A percentile compares a stretch with the other conserved stretches of the same genome.
phyloP scores from a whole-genome alignment of 2,329 filamentous ascomycete genomes.

The Drechslerella stenobrocha region DNA sequence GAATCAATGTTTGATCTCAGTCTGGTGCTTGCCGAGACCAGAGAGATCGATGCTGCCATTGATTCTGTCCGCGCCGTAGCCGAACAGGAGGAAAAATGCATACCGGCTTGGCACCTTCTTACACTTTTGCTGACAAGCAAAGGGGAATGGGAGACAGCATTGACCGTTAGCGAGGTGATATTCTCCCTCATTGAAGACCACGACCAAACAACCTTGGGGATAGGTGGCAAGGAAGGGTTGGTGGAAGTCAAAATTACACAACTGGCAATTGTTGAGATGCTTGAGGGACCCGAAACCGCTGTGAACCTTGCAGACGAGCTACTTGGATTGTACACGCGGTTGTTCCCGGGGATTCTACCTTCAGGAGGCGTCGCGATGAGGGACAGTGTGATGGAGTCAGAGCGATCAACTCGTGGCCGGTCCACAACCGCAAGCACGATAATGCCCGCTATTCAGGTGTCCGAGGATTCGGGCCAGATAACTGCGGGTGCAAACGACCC shows the following conservation, averaged over 20 bases:
- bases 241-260: constrained; percentile 97
- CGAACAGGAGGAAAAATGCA: constrained; percentile 54
- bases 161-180: constrained; percentile 81
- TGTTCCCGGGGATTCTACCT: constrained; percentile 62
- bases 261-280: constrained; percentile 76
- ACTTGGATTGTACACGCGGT: constrained; percentile 74
- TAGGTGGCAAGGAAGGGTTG: constrained; percentile 74
- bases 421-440: constrained; percentile 13
- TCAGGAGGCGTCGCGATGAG: constrained; percentile 18
- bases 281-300: constrained; percentile 80
- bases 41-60: constrained; percentile 78
- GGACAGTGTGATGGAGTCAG: constrained; percentile 37
- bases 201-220: constrained; percentile 37
- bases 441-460: constrained; percentile 34
- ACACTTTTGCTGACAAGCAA: constrained; percentile 81
- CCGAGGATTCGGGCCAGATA: constrained; percentile 9
- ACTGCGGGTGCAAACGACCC: constrained; percentile 28
- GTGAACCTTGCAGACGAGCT: constrained; percentile 88
- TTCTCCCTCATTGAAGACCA: constrained; percentile 65
- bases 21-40: constrained; percentile 82
- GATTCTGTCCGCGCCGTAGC: constrained; percentile 59
- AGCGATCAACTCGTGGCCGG: constrained; percentile 20
- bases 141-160: constrained; percentile 79
- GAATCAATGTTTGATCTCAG: constrained; percentile 79
- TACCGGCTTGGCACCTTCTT: constrained; percentile 89